Evolutionary conservation across 2,329 filamentous ascomycete genomes (phyloP), one percentile per base, ranked within the genome.

Genomic region (Cordyceps tenuipes): DNA sequence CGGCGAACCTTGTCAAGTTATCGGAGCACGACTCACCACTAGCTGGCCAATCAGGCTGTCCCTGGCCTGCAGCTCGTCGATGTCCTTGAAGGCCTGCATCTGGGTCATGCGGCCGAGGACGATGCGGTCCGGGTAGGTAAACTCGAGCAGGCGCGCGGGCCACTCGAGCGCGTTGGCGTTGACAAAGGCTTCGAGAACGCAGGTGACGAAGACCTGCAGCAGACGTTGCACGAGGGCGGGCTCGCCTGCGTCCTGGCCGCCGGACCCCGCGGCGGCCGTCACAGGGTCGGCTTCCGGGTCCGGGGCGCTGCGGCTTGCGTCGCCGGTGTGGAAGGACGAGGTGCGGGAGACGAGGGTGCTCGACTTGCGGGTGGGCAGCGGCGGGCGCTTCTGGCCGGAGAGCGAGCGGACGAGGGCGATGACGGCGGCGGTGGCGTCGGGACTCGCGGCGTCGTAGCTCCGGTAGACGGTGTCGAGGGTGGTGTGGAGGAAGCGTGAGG

Each of bases 161-260:
- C 84, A 87, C 50, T 82, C 79, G 70, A 87, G 70, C 26, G 76
- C 75, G 64, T 85, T 81, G 7, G 73, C 76, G 64, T 85, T 84
- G 62, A 90, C 80, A 65, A 90, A 93, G 50, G 87, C 82, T 69
- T 92, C 89, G 12, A 92, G 73, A 19, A 92, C 75, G 68, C 89
- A 88, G 0, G 88, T 90, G n/a, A 90, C 79, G 70, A 94, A 92
- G 1, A 86, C 85, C 68, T 90, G 86, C 26, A 93, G 73, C 17
- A 93, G 75, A 61, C 81, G 83, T 41, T 77, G 77, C 67, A 87
- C 83, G 62, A 91, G 75, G 9, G 78, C 80, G 2, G 75, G 75
- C 69, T 92, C 88, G 8, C 57, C 57, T 8, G 23, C 57, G 41
- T 79, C 77, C 17, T 50, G 26, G 6, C 79, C 78, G 50, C 79